Evolutionary conservation across 306 rosid species (phyloP), one percentile per base, ranked within the genome.

Genomic region (Hylodesmum podocarpum): DNA sequence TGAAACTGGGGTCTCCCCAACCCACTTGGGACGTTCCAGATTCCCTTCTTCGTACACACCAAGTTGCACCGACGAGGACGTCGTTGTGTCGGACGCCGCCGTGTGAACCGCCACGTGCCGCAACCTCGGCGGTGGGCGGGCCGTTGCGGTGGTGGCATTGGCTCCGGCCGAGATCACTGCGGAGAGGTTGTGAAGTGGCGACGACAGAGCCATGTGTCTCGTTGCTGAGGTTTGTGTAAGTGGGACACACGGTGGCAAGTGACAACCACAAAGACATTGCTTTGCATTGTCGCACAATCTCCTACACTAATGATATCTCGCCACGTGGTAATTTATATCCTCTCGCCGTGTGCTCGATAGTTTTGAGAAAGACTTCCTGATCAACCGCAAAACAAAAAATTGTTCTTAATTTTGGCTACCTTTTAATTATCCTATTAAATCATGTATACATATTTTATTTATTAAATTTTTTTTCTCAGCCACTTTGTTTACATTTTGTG

Each of bases 1-100:
- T 43, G 94, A 89, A 24, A 89, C 84, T 31, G 87, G 83, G 50
- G 91, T 87, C 22, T 87, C 80, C 47, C 91, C 94, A 0, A 63
- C 39, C 91, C 89, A 89, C 46, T 68, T 82, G 14, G 90, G 94
- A 9, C 86, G 78, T 24, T 54, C 88, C 24, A 87, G 51, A 15
- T 49, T 46, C 39, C 91, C 94, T 67, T 83, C 85, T 68, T 87
- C 88, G 67, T 18, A 87, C 29, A 43, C 81, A 3, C 72, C 64
- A 34, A 28, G 27, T 41, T 68, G 28, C 34, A 68, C 39, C 55
- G 18, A 14, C 58, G 33, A 69, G 29, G 75, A 11, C 44, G 76
- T 2, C 44, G 22, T 29, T 19, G 82, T 29, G 19, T 84, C 86
- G 3, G 87, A 78, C 54, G 87, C 66, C 36, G 78, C 83, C 57